Evolutionary conservation across 1,284 basidiomycete species (phyloP), one percentile per base, ranked within the genome.

Genomic region (Pseudozyma thailandica): DNA sequence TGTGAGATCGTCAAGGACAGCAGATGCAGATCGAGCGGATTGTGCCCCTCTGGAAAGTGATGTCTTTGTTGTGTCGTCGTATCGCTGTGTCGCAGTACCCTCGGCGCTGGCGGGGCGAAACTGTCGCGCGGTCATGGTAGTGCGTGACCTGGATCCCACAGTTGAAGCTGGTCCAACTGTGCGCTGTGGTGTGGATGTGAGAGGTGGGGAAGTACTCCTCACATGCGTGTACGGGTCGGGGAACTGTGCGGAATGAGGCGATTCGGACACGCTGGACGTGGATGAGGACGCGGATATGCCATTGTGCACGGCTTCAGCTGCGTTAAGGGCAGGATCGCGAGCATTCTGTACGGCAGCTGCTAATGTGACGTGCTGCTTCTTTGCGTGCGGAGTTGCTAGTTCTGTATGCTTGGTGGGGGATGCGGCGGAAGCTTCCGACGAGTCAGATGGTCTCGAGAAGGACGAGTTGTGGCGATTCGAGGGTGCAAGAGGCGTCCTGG

Each of bases 101-200:
- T 60, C 39, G 2, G 52, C 49, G 30, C 46, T 54, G n/a, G 51
- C 46, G 13, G 62, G 33, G n/a, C 31, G 56, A 6, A 47, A 21
- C 5, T 57, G 68, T 44, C 70, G 70, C 7, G 64, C 59, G n/a
- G 63, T 68, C 49, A 72, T 50, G 50, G 33, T 62, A 12, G 70
- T 72, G 35, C 63, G 58, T 6, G 69, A 58, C 16, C 69, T 50
- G 4, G 70, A 72, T 1, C 70, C 63, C 18, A 63, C 47, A 8
- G 70, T 72, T 3, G 70, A 72, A n/a, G 70, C 48, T 12, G 70
- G 39, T 13, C 59, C 55, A 21, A 39, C 35, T 3, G 59, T 53
- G 15, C 63, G 54, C 35, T 68, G 63, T 4, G 70, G 70, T 3
- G 70, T 72, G 10, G 70, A 72, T 1, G 70, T 72, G 25, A 72